Evolutionary conservation across 331 rosid genomes (phyloP), one percentile per base, ranked within the genome.

Genomic region (Ulmus americana): DNA sequence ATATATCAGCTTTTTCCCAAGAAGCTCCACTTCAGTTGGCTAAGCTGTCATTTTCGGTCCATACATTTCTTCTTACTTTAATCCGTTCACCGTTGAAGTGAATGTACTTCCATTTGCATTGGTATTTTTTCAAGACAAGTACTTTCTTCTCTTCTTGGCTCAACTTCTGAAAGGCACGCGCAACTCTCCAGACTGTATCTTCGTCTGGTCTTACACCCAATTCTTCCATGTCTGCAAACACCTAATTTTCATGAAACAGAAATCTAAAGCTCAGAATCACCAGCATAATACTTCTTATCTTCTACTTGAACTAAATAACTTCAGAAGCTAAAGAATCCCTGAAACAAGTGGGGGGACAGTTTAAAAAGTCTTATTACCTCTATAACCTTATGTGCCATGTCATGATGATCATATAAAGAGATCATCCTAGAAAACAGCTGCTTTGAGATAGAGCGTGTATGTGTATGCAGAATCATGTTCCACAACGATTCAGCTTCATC

Each of bases 401-500:
- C 39, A 58, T 87, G 97, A 76, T 87, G 97, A 78, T 86, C 90
- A 39, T 89, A 89, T 77, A 92, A 48, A 16, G 95, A 68, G 45
- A 88, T 83, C 90, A 92, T 92, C 77, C 98, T 83, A 3, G 97
- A 89, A 79, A 92, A 92, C 39, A 92, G 71, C 70, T 63, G 72
- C 81, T 84, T 94, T 0, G 97, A 87, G 80, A 94, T 77, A 44
- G 90, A 87, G 58, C 95, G 95, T 16, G 76, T 79, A 64, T 85
- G 85, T 5, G 88, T 64, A 35, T 81, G 95, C 72, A 89, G 42
- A 74, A 94, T 85, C 97, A 94, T 90, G 81, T 89, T 94, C 98
- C 97, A 94, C 62, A 90, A 68, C n/a, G 95, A 87, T 78, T 94
- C 95, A 70, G 97, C 98, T 77, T 90, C 98, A 41, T 89, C 95